Conservation (phyloP, 768 basidiomycete genomes). For the Leccinum fibrillosum region DNA sequence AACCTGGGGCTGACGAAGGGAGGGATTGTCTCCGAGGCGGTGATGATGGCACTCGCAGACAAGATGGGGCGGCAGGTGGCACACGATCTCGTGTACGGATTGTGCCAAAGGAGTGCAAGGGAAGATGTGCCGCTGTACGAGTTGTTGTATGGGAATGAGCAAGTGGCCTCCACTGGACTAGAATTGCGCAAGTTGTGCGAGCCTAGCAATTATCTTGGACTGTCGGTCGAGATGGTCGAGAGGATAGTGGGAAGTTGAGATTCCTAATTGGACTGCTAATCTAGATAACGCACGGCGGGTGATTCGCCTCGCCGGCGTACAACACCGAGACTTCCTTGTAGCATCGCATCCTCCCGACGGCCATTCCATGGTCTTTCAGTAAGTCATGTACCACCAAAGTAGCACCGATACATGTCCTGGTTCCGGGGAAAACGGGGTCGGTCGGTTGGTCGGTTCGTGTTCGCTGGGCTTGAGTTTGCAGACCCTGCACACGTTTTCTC, state of each 20-base stretch:
- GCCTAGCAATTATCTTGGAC: constrained; percentile 38
- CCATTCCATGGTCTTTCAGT: neutral
- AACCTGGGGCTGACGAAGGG: constrained; percentile 41
- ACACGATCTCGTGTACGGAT: constrained; percentile 42
- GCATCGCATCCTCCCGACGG: constrained; percentile 1
- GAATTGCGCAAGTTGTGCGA: constrained; percentile 34
- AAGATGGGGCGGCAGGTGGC: constrained; percentile 43
- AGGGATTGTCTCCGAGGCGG: constrained; percentile 42
- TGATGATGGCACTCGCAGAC: constrained; percentile 46
- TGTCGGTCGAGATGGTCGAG: constrained; percentile 30
- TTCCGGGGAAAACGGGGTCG: neutral
- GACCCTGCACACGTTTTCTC: neutral
- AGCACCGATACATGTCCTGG: neutral
- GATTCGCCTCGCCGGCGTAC: constrained; percentile 2
- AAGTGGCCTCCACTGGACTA: constrained; percentile 25
- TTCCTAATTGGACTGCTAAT: constrained; percentile 7
- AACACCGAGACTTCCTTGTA: neutral
- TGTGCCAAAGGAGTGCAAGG: constrained; percentile 32
- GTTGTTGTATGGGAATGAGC: constrained; percentile 29
- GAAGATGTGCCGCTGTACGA: constrained; percentile 33
- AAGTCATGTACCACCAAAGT: neutral
- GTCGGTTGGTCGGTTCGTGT: neutral
- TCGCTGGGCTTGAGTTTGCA: neutral
- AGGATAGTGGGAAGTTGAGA: neutral
- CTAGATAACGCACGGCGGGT: constrained; percentile 3